Evolutionary conservation across 2,329 filamentous ascomycete genomes (phyloP), one percentile per base, ranked within the genome.

Genomic region (Exophiala dermatitidis): DNA sequence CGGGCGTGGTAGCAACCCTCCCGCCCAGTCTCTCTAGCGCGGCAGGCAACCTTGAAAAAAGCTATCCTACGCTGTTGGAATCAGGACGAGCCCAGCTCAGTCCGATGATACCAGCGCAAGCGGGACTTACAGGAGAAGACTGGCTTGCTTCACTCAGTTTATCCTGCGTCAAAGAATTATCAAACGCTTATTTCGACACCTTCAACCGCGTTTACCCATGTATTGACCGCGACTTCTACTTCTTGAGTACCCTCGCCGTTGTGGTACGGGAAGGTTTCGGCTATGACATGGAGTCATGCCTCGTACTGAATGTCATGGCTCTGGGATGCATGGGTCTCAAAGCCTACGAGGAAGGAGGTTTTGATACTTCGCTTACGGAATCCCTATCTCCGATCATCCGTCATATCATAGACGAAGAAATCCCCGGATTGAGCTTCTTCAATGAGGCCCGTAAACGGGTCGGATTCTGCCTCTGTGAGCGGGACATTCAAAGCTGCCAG

Each of bases 191-290:
- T 55, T 79, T 79, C 61, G 68, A 72, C n/a, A 75, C 77, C 0
- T 79, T 79, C 58, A 76, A 79, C 59, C 74, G 75, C 0, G 76
- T 71, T 30, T 77, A 73, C 10, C 77, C 77, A 0, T 71, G 78
- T 26, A 71, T 80, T 48, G 77, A 80, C 57, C 74, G 76, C 52
- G 71, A 71, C 12, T 72, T 76, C 50, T 79, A 77, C 62, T 75
- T 74, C 59, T 70, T 75, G 1, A 74, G 70, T 56, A 79, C 75
- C 0, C 69, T 79, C 3, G 50, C 54, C 32, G 52, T 55, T 8
- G 58, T 57, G 26, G 55, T 60, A 9, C 50, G 53, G 34, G 58
- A 57, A 40, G 58, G 58, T 3, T 60, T 60, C 37, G 58, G 75
- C 1, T 74, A 73, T 55, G 75, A 74, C 34, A 72, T 78, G 40